A percentile compares a stretch with the other conserved stretches of the same genome.
Conservation (phyloP, 352 stramenopile species). For the Blastocystis sp. region DNA sequence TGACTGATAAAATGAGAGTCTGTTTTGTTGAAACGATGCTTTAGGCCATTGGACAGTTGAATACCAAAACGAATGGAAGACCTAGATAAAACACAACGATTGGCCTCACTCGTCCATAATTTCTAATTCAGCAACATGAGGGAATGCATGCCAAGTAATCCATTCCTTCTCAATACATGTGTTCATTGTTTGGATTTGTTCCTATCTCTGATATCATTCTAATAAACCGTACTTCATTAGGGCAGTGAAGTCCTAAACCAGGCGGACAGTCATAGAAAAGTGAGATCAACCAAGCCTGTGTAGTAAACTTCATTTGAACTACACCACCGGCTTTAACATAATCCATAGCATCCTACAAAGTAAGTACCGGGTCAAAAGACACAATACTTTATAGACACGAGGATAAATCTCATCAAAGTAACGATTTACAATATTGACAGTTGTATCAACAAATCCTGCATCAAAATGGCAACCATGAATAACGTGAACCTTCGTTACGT, state of each 20-base stretch:
- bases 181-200: conserved; percentile 22
- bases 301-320: conserved; percentile 60
- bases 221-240: not conserved
- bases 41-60: conserved; percentile 55
- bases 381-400: conserved; percentile 42
- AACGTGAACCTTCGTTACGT: conserved; percentile 61
- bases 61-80: conserved; percentile 60
- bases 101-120: conserved; percentile 42
- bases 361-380: not conserved
- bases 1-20: conserved; percentile 53
- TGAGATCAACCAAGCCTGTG: conserved; percentile 43
- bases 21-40: conserved; percentile 51
- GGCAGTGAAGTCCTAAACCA: conserved; percentile 45
- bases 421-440: conserved; percentile 58
- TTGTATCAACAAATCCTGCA: conserved; percentile 59
- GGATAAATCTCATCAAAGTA: conserved; percentile 63
- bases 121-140: conserved; percentile 46
- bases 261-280: conserved; percentile 57
- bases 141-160: conserved; percentile 61
- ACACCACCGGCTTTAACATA: conserved; percentile 28
- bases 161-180: conserved; percentile 52
- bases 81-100: not conserved
- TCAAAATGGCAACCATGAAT: conserved; percentile 62
- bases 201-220: not conserved
- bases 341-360: conserved; percentile 29